phyloP scores from a whole-genome alignment of 2,329 filamentous ascomycete genomes.

The Phialophora verrucosa region DNA sequence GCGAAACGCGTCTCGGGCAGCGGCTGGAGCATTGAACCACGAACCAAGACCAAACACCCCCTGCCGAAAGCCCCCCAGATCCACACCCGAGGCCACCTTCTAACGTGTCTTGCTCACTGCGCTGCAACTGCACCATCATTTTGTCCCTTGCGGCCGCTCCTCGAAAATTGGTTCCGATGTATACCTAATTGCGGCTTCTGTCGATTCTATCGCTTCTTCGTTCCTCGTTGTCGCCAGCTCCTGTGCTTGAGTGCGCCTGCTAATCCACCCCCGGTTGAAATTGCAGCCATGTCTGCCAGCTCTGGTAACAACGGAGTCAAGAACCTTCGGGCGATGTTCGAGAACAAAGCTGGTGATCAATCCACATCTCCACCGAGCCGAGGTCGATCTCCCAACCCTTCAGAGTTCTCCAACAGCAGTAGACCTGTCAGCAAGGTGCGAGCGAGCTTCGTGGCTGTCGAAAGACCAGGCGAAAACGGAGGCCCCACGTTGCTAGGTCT shows the following conservation, averaged over 20 bases:
- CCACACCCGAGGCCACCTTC: slow-evolving; percentile 24
- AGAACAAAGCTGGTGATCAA: slow-evolving; percentile 69
- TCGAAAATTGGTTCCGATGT: not conserved
- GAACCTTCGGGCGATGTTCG: slow-evolving; percentile 80
- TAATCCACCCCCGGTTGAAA: slow-evolving; percentile 18
- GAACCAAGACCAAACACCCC: slow-evolving; percentile 22
- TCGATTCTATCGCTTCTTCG: slow-evolving; percentile 5
- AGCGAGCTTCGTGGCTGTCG: slow-evolving; percentile 75
- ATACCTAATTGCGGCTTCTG: slow-evolving; percentile 1
- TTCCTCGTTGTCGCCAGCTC: slow-evolving; percentile 11
- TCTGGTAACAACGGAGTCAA: slow-evolving; percentile 65
- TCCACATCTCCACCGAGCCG: slow-evolving; percentile 68
- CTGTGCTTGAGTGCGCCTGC: slow-evolving; percentile 11
- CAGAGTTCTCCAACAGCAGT: slow-evolving; percentile 51
- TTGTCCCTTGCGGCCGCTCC: slow-evolving; percentile 7
- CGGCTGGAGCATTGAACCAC: slow-evolving; percentile 9
- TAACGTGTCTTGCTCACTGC: slow-evolving; percentile 14
- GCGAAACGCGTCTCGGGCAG: slow-evolving; percentile 33
- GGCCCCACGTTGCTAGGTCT: slow-evolving; percentile 48
- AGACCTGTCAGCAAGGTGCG: slow-evolving; percentile 75
- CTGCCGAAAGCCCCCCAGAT: slow-evolving; percentile 31
- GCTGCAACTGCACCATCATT: slow-evolving; percentile 12
- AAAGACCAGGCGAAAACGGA: slow-evolving; percentile 55
- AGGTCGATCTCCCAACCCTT: slow-evolving; percentile 68
- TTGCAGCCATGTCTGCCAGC: slow-evolving; percentile 43